phyloP scores from a whole-genome alignment of 2,329 filamentous ascomycete species.

The Fusarium secorum region DNA sequence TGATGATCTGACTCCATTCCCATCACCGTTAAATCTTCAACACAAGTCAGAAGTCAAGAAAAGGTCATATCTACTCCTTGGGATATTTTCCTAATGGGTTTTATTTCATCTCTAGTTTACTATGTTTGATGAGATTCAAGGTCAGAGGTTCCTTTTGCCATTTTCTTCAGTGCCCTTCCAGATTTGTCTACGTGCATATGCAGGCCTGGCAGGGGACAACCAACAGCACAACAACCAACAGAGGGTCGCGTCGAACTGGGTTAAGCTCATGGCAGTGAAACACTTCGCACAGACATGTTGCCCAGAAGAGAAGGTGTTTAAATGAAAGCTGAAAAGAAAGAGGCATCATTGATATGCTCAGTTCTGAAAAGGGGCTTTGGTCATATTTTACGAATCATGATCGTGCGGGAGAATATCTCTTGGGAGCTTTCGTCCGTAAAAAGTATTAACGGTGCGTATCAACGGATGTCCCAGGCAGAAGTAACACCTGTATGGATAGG shows the following conservation, averaged over 20 bases:
- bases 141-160: fast-evolving
- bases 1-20: neutral
- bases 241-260: neutral
- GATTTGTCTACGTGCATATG: neutral
- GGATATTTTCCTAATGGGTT: fast-evolving
- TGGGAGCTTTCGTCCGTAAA: too few species aligned
- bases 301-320: neutral
- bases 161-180: neutral
- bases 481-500: fast-evolving
- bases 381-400: fast-evolving
- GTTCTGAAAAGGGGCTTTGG: neutral
- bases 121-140: fast-evolving
- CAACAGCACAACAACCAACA: neutral
- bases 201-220: neutral
- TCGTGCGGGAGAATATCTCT: neutral
- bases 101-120: fast-evolving
- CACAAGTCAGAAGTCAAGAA: fast-evolving
- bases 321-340: neutral
- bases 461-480: fast-evolving
- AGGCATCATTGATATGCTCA: neutral
- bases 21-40: fast-evolving
- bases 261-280: fast-evolving
- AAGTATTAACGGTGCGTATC: fast-evolving
- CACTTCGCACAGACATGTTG: fast-evolving
- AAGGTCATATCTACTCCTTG: fast-evolving